Conservation (phyloP, 805 yeast genomes). For the Maudiozyma pseudohumilis region DNA sequence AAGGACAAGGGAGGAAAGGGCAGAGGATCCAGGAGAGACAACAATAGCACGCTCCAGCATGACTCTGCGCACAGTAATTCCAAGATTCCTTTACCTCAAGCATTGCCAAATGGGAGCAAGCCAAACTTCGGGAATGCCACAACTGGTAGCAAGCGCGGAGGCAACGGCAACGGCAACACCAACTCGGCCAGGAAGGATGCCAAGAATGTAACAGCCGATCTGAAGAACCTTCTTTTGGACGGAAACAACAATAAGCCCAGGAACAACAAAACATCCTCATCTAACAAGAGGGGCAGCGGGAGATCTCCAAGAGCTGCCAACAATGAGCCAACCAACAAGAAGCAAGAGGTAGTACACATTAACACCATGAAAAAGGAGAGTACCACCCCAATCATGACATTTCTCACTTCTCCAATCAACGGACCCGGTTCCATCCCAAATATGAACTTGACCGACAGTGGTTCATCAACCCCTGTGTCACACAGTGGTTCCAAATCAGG, state of each 20-base stretch:
- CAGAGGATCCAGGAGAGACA: background rate
- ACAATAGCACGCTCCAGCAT: too few relatives aligned
- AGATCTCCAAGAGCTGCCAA: slow-evolving; percentile 1
- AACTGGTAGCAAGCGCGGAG: background rate
- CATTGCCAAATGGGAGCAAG: slow-evolving; percentile 26
- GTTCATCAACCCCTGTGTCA: background rate
- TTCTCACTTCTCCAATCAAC: slow-evolving; percentile 11
- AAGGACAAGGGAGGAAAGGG: slow-evolving; percentile 11
- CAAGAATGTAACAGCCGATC: slow-evolving; percentile 3
- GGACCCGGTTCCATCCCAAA: slow-evolving; percentile 9
- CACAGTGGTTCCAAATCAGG: too few relatives aligned
- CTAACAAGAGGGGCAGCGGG: background rate
- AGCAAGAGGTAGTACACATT: background rate
- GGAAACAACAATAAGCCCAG: background rate
- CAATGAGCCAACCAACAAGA: background rate
- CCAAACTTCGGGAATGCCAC: slow-evolving; percentile 26
- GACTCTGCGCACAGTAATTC: slow-evolving; percentile 1
- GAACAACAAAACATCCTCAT: background rate
- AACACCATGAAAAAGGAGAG: background rate
- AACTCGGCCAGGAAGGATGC: slow-evolving; percentile 2
- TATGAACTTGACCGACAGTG: background rate
- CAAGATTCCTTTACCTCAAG: slow-evolving; percentile 21
- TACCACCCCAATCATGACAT: slow-evolving; percentile 7
- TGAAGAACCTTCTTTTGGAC: slow-evolving; percentile 6
- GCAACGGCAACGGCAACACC: background rate